Conservation (phyloP, 208 protist species). For the Crithidia sp. region DNA sequence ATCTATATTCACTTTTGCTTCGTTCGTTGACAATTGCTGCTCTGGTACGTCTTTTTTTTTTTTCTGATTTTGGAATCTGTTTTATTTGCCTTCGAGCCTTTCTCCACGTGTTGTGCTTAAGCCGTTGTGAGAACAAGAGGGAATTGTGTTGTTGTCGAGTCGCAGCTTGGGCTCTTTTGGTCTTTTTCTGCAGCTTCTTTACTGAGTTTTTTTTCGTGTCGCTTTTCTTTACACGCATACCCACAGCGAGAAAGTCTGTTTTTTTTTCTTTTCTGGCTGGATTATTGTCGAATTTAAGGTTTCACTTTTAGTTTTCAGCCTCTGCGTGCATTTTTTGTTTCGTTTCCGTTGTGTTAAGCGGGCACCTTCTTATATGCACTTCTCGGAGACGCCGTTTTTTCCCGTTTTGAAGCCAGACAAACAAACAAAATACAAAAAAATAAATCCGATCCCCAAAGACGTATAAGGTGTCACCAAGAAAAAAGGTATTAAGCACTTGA, state of each 20-base stretch:
- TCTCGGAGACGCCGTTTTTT: not conserved
- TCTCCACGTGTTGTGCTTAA: no score
- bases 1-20: not conserved
- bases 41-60: constrained; percentile 10
- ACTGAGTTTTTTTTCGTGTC: no score
- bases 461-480: no score
- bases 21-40: not conserved
- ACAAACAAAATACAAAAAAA: constrained; percentile 14
- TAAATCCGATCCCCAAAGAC: not conserved
- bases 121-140: no score
- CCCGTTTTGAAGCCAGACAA: not conserved
- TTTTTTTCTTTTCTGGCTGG: not conserved
- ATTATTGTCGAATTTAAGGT: not conserved
- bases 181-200: no score
- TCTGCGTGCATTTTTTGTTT: not conserved
- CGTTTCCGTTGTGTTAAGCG: no score
- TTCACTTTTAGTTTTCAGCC: not conserved
- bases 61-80: not conserved
- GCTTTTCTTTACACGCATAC: no score
- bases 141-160: no score
- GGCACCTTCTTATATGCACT: not conserved
- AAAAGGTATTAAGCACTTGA: no score
- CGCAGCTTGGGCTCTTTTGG: no score
- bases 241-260: not conserved
- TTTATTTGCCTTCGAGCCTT: not conserved